Percentiles rank a stretch among this genome's conserved stretches.
Evolutionary conservation across 805 yeast genomes (phyloP).

Genomic region (Ascoidea rubescens): DNA sequence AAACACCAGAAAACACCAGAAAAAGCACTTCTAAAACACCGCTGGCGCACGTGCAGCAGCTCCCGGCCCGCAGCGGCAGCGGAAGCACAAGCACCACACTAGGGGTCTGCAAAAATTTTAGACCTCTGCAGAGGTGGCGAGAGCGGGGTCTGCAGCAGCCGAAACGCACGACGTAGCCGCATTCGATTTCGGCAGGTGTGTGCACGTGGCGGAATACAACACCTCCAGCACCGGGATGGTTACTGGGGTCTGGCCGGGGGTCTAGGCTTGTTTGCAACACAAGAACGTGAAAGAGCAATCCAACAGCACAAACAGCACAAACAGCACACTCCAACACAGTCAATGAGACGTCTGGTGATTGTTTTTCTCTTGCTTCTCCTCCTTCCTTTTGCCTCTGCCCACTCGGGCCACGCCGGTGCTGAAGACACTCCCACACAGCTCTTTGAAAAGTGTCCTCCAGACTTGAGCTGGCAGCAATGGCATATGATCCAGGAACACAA

Average conservation of each 20-base stretch:
- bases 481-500: constrained; percentile 89
- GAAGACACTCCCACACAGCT: constrained; percentile 6
- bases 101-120: not conserved
- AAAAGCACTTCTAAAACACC: not conserved
- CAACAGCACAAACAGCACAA: too few species aligned
- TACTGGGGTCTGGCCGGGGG: too few species aligned
- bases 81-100: not conserved
- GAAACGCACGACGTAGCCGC: not conserved
- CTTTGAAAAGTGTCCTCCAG: constrained; percentile 32
- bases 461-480: constrained; percentile 65
- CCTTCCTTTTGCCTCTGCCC: not conserved
- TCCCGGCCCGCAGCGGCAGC: not conserved
- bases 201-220: too few species aligned
- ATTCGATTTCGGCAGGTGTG: too few species aligned
- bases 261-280: too few species aligned
- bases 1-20: too few species aligned
- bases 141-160: not conserved
- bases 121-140: not conserved
- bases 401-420: not conserved
- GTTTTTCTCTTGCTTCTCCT: too few species aligned
- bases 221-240: too few species aligned
- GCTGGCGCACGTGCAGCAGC: not conserved
- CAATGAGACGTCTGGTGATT: not conserved
- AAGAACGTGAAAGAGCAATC: too few species aligned
- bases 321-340: not conserved